Evolutionary conservation across 768 basidiomycete species (phyloP).

Genomic region (button mushroom (Agaricus bisporus)): DNA sequence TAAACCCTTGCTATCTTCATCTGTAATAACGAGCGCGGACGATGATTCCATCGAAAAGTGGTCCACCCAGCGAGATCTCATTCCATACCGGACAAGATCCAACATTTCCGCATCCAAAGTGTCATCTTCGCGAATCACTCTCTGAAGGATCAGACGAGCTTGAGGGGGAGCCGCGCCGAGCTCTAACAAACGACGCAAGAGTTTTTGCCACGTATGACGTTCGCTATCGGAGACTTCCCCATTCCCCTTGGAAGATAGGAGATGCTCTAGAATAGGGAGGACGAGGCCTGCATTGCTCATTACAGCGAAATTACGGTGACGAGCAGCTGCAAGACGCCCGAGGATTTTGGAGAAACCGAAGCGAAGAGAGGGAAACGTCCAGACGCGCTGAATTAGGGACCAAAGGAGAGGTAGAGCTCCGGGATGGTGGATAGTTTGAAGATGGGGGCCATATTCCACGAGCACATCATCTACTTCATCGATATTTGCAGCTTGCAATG

Average conservation of each 20-base stretch:
- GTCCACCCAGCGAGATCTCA: conserved; percentile 73
- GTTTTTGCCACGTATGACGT: conserved; percentile 50
- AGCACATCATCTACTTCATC: conserved; percentile 38
- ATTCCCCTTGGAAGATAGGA: conserved; percentile 23
- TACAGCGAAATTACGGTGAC: conserved; percentile 66
- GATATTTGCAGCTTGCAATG: conserved; percentile 26
- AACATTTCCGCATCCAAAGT: conserved; percentile 58
- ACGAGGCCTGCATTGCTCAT: conserved; percentile 56
- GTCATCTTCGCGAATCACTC: conserved; percentile 40
- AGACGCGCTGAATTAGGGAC: conserved; percentile 25
- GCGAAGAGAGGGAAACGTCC: conserved; percentile 28
- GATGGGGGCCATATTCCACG: conserved; percentile 26
- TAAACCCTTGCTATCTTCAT: conserved; percentile 44
- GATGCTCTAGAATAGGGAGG: conserved; percentile 43
- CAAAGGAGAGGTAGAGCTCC: conserved; percentile 58
- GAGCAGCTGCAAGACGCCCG: conserved; percentile 52
- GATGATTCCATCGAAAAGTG: conserved; percentile 65
- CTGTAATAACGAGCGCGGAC: conserved; percentile 43
- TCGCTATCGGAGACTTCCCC: conserved; percentile 35
- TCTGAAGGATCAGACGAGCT: conserved; percentile 58
- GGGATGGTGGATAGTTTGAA: conserved; percentile 50
- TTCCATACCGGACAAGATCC: conserved; percentile 62
- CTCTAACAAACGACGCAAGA: conserved; percentile 65
- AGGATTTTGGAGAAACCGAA: conserved; percentile 54
- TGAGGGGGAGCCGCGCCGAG: conserved; percentile 67